A percentile compares a stretch with the other conserved stretches of the same genome.
These are phyloP conservation scores for Aspergillus sp. DNA, from an alignment of 2,329 filamentous ascomycete species.

Conservation along the genomic window DNA sequence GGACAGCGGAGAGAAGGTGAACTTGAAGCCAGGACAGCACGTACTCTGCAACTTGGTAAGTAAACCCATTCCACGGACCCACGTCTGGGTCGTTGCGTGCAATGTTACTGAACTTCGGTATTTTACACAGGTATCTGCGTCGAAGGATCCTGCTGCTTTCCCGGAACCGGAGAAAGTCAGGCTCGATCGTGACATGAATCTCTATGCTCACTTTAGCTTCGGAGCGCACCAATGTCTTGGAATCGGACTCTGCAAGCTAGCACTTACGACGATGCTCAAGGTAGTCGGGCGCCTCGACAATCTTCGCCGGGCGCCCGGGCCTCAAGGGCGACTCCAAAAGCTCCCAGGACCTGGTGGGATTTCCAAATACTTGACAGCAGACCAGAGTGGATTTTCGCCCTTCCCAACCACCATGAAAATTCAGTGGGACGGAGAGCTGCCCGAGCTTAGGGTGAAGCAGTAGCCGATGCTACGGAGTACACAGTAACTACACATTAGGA, in stretches of 20 bases:
- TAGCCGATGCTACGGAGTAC: neutral
- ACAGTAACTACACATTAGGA: too few species aligned
- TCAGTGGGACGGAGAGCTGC: slow-evolving; percentile 43
- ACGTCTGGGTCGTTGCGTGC: neutral
- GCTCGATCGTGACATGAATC: slow-evolving; percentile 60
- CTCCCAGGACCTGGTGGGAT: slow-evolving; percentile 40
- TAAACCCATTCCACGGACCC: neutral
- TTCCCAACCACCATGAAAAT: slow-evolving; percentile 48
- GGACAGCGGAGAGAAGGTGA: slow-evolving; percentile 33
- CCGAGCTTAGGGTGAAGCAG: slow-evolving; percentile 14
- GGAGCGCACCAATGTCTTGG: slow-evolving; percentile 66
- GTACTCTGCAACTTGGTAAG: slow-evolving; percentile 40
- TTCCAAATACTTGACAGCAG: slow-evolving; percentile 44
- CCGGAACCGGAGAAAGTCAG: slow-evolving; percentile 51
- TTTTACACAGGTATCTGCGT: slow-evolving; percentile 31
- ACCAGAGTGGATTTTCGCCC: slow-evolving; percentile 43
- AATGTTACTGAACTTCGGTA: neutral
- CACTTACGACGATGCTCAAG: slow-evolving; percentile 40
- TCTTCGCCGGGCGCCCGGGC: slow-evolving; percentile 41
- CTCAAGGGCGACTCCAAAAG: slow-evolving; percentile 43
- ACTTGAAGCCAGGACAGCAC: slow-evolving; percentile 35
- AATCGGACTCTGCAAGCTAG: slow-evolving; percentile 31
- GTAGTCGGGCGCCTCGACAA: slow-evolving; percentile 43
- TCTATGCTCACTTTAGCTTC: slow-evolving; percentile 64
- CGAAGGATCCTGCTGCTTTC: slow-evolving; percentile 37